Evolutionary conservation across 345 rosid genomes (phyloP).

Genomic region (Sisymbrium altissimum): DNA sequence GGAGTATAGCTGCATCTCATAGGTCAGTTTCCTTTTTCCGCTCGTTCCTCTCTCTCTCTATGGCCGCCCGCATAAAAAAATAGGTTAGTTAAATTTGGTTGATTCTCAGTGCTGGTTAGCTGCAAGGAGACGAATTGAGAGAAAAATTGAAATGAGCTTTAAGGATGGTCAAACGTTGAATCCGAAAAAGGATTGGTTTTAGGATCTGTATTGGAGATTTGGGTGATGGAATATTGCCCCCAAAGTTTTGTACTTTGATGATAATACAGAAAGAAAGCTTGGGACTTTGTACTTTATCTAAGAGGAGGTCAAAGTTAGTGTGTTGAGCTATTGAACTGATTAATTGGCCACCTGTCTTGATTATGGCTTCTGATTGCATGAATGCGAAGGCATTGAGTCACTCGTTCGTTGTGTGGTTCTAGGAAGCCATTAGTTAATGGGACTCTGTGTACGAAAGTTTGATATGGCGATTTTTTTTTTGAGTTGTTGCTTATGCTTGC

Average conservation of each 20-base stretch:
- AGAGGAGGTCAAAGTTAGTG: slow-evolving; percentile 10
- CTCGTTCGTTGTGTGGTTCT: background rate
- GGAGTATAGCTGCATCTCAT: background rate
- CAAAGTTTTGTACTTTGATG: slow-evolving; percentile 9
- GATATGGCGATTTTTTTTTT: background rate
- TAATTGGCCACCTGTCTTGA: background rate
- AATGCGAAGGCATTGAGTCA: background rate
- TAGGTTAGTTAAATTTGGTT: background rate
- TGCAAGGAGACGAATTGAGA: background rate
- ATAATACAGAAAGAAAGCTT: background rate
- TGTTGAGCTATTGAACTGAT: background rate
- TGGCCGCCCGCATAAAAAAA: background rate
- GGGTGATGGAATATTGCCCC: background rate
- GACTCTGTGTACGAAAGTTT: slow-evolving; percentile 8
- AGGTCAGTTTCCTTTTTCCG: slow-evolving; percentile 12
- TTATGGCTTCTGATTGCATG: background rate
- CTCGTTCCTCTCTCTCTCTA: background rate
- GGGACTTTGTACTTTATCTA: background rate
- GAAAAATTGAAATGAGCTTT: background rate
- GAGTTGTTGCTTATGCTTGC: background rate
- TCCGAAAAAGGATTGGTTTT: background rate
- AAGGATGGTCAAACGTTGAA: background rate
- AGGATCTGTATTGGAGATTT: slow-evolving; percentile 9
- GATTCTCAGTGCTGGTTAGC: background rate
- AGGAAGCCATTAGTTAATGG: background rate